phyloP scores from a whole-genome alignment of 768 basidiomycete species.

The Lentinula detonsa region DNA sequence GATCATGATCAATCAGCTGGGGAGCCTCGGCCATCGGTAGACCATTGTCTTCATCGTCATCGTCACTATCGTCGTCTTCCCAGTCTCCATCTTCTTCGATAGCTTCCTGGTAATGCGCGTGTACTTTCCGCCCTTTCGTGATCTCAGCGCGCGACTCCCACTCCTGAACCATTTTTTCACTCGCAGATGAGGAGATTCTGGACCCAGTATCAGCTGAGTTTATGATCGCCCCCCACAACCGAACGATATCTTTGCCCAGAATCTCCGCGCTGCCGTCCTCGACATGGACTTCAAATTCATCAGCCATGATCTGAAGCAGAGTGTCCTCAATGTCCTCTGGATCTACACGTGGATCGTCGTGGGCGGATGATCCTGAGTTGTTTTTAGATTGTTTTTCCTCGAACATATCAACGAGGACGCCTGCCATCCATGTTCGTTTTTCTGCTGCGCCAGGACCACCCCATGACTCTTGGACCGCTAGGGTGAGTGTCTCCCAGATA shows the following conservation, averaged over 20 bases:
- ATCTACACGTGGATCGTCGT: constrained; percentile 37
- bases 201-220: constrained; percentile 4
- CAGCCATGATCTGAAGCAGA: constrained; percentile 76
- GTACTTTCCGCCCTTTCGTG: constrained; percentile 49
- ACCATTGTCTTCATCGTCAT: constrained; percentile 34
- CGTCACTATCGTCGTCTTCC: constrained; percentile 41
- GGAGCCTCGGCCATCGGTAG: constrained; percentile 46
- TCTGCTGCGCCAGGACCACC: constrained; percentile 66
- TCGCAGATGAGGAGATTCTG: not conserved
- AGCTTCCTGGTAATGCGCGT: constrained; percentile 30
- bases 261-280: constrained; percentile 80
- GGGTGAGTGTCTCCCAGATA: constrained; percentile 79
- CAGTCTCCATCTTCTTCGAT: constrained; percentile 34
- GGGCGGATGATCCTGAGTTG: not conserved
- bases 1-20: constrained; percentile 39
- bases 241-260: constrained; percentile 69
- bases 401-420: constrained; percentile 75
- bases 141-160: constrained; percentile 63
- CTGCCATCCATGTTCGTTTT: constrained; percentile 84
- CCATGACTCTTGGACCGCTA: constrained; percentile 85
- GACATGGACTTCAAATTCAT: constrained; percentile 80
- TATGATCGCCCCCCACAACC: constrained; percentile 53
- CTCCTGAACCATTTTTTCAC: constrained; percentile 32
- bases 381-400: constrained; percentile 33
- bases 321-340: constrained; percentile 75